Evolutionary conservation across 257 asterid species (phyloP).

Genomic region (Lavandula angustifolia): DNA sequence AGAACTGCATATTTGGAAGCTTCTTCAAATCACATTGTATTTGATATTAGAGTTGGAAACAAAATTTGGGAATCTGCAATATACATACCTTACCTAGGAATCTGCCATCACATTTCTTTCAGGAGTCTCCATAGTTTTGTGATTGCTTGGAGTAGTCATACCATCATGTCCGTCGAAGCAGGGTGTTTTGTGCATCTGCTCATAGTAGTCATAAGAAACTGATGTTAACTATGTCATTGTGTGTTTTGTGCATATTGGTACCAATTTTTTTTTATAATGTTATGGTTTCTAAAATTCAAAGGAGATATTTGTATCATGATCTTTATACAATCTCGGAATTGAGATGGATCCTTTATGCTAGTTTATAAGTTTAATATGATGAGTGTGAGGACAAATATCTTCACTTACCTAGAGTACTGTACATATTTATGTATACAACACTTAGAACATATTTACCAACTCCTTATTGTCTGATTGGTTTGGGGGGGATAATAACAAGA

Average conservation of each 20-base stretch:
- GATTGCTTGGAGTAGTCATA: no score
- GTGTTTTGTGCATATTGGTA: conserved; percentile 2
- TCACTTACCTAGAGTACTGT: not conserved
- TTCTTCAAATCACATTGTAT: no score
- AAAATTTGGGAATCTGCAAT: no score
- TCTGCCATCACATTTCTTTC: no score
- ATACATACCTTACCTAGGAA: no score
- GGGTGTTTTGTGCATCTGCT: no score
- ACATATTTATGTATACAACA: conserved; percentile 8
- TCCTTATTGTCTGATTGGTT: not conserved
- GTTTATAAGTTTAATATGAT: not conserved
- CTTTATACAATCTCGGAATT: not conserved
- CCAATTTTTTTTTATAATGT: not conserved
- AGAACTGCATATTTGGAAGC: no score
- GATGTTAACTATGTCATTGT: no score
- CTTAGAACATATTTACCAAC: not conserved
- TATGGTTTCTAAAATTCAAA: conserved; percentile 3
- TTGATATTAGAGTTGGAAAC: no score
- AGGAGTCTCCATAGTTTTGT: no score
- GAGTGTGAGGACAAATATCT: not conserved
- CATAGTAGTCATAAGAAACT: no score
- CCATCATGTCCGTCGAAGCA: no score
- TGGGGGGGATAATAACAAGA: not conserved
- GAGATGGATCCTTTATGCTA: conserved; percentile 17
- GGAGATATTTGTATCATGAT: conserved; percentile 19